These are phyloP conservation scores for Dillenia suffruticosa DNA, from an alignment of 164 flowering plant species.

Conservation along the genomic window DNA sequence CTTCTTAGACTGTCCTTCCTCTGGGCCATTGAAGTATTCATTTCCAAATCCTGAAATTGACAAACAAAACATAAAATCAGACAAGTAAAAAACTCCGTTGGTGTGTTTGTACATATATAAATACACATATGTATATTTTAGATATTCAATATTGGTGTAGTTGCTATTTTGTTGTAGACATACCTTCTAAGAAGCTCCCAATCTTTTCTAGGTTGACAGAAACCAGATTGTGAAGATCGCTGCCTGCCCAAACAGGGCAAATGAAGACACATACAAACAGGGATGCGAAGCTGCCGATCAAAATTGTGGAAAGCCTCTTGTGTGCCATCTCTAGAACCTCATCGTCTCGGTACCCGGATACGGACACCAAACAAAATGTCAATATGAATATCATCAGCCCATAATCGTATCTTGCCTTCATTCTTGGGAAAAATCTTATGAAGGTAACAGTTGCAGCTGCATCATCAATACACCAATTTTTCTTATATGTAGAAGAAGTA, in stretches of 20 bases:
- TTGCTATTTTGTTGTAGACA: background rate
- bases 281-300: conserved; percentile 54
- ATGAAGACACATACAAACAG: conserved; percentile 43
- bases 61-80: too few relatives aligned
- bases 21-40: conserved; percentile 34
- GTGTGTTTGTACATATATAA: background rate
- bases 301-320: conserved; percentile 56
- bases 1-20: conserved; percentile 23
- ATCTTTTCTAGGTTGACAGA: conserved; percentile 61
- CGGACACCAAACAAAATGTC: conserved; percentile 68
- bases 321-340: conserved; percentile 50
- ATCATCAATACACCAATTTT: background rate
- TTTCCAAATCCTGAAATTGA: conserved; percentile 51
- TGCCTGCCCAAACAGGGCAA: conserved; percentile 90
- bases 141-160: too few relatives aligned
- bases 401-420: conserved; percentile 73
- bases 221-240: conserved; percentile 65
- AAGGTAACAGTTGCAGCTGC: conserved; percentile 62
- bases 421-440: conserved; percentile 53
- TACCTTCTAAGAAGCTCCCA: conserved; percentile 70
- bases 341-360: conserved; percentile 65
- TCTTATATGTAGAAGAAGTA: too few relatives aligned
- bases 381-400: conserved; percentile 70
- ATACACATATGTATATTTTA: too few relatives aligned
- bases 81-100: too few relatives aligned